Percentiles rank a stretch among this genome's conserved stretches.
phyloP scores from a whole-genome alignment of 2,329 filamentous ascomycete genomes.

The Alternaria triticimaculans region DNA sequence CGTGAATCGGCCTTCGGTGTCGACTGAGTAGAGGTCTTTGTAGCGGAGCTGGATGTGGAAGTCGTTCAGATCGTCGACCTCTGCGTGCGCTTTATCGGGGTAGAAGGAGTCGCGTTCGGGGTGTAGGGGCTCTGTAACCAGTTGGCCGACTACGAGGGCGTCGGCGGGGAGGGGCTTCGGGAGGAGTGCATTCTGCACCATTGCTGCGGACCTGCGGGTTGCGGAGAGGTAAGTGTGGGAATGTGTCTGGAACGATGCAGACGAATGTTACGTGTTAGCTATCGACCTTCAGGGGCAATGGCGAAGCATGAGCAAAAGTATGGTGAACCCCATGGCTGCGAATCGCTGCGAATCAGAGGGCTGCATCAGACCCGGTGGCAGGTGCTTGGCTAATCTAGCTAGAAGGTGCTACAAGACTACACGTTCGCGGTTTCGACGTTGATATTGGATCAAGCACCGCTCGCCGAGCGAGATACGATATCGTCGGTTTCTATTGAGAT shows the following conservation, averaged over 20 bases:
- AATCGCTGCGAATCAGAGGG: conserved; percentile 31
- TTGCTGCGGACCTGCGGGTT: conserved; percentile 14
- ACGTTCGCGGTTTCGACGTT: conserved; percentile 26
- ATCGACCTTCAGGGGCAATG: background rate
- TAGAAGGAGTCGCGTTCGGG: conserved; percentile 48
- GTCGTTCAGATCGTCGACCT: conserved; percentile 48
- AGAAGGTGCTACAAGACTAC: conserved; percentile 22
- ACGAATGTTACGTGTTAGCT: background rate
- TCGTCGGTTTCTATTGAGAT: conserved; percentile 2
- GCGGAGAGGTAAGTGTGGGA: background rate
- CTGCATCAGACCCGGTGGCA: conserved; percentile 23
- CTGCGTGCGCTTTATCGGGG: conserved; percentile 39
- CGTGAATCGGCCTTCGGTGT: conserved; percentile 47
- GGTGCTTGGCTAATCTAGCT: conserved; percentile 26
- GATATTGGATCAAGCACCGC: conserved; percentile 26
- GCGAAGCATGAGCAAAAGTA: conserved; percentile 7
- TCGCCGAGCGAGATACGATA: conserved; percentile 6
- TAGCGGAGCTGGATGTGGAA: conserved; percentile 50
- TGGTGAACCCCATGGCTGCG: conserved; percentile 22
- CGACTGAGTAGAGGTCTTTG: conserved; percentile 47
- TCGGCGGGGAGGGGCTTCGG: conserved; percentile 46
- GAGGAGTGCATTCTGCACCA: conserved; percentile 47
- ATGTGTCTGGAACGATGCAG: background rate
- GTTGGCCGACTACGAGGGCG: conserved; percentile 45
- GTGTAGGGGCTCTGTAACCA: conserved; percentile 46